phyloP scores from a whole-genome alignment of 2,329 filamentous ascomycete genomes.

The Fusarium sp. region DNA sequence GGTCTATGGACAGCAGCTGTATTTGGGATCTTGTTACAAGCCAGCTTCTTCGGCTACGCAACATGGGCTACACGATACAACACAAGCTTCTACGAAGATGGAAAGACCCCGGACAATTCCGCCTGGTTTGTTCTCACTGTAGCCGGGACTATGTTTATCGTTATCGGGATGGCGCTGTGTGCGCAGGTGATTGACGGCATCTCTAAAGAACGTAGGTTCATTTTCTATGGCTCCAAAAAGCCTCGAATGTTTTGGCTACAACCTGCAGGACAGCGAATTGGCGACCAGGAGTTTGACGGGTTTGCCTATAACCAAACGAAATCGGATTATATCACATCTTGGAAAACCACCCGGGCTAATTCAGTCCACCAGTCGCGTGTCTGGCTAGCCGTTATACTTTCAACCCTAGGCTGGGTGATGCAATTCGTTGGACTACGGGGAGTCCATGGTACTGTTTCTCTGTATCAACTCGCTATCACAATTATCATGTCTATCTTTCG shows the following conservation, averaged over 20 bases:
- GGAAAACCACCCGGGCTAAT: neutral
- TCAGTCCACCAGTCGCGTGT: neutral
- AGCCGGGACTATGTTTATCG: neutral
- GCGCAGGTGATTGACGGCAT: neutral
- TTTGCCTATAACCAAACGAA: neutral
- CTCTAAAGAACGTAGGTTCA: neutral
- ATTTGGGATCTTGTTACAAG: neutral
- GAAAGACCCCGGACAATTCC: neutral
- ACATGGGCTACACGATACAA: neutral
- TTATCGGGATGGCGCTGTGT: neutral
- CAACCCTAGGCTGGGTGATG: neutral
- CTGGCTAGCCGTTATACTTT: neutral
- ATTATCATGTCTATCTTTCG: neutral
- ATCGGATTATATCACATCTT: neutral
- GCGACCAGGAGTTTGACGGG: neutral
- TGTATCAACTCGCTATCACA: neutral
- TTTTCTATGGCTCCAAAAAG: neutral
- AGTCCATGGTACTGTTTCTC: neutral
- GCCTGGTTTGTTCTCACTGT: neutral
- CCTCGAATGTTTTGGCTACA: neutral
- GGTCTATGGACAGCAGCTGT: neutral
- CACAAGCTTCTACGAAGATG: neutral
- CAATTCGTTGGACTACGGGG: neutral
- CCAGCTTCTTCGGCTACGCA: neutral
- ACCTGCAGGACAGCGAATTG: neutral